A percentile compares a stretch with the other conserved stretches of the same genome.
Evolutionary conservation across 208 protist species (phyloP).

Genomic region (Acanthamoeba castellanii): DNA sequence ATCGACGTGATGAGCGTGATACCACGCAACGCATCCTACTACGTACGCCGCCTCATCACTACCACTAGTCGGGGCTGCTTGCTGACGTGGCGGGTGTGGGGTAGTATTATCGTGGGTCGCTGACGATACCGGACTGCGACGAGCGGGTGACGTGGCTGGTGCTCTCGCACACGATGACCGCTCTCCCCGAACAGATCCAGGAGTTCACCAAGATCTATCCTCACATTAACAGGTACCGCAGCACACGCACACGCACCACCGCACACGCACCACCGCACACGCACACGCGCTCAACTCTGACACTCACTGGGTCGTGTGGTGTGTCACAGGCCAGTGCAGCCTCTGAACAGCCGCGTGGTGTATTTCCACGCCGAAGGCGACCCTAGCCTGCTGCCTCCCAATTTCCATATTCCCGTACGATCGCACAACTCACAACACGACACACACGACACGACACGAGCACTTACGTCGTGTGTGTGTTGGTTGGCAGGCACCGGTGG

Average conservation of each 20-base stretch:
- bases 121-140: slow-evolving; percentile 24
- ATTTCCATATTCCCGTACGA: background rate
- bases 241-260: background rate
- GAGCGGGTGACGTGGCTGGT: slow-evolving; percentile 26
- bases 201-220: slow-evolving; percentile 24
- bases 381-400: background rate
- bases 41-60: background rate
- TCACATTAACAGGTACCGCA: background rate
- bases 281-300: background rate
- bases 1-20: slow-evolving; percentile 30
- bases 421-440: too few relatives aligned
- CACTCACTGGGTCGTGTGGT: too few relatives aligned
- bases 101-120: background rate
- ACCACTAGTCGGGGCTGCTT: too few relatives aligned
- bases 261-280: background rate
- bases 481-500: background rate
- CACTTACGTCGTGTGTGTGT: background rate
- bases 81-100: background rate
- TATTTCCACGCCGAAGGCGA: background rate
- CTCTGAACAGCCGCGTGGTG: background rate
- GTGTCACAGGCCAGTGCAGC: background rate
- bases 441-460: too few relatives aligned
- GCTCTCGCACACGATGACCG: slow-evolving; percentile 26
- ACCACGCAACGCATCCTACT: slow-evolving; percentile 1
- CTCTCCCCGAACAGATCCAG: background rate